Base-by-base conservation (phyloP, 2,329 filamentous ascomycete species). In the Sporothrix pallida region DNA sequence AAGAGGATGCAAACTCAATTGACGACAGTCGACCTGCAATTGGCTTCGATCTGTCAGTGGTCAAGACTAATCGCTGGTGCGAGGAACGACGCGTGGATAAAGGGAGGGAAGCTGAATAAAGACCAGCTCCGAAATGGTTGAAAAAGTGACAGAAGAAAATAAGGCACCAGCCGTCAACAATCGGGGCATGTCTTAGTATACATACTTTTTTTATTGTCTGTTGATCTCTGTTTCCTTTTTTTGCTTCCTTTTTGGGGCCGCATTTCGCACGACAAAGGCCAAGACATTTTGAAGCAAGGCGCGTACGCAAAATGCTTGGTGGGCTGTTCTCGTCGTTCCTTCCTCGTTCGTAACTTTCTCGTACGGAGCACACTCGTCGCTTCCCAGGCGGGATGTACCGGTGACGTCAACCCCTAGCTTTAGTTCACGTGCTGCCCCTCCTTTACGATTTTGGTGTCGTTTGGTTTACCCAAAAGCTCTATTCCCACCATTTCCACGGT, bases 51-150 rank as follows among this genome's bases (percentile, higher is more conserved):
- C 31, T 37, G 31, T 37, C 31, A 5, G 31, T 7, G 42, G 62
- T 26, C 13, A 67, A 48, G 42, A 26, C 42, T 2, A 67, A 48
- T 46, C 42, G 62, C 42, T 26, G 42, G 42, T 48, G 26, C 15
- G 26, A 37, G 26, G n/a, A 13, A 42, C 13, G 15, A 37, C n/a
- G 31, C 31, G 31, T 37, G 31, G 15, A 20, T 31, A 15, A 69
- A 69, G 48, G 67, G 63, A 67, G 5, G 62, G 62, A 68, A 31
- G 65, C 46, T 52, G 65, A 68, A 68, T 48, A 68, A 68, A 31
- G 23, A n/a, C 65, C 60, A 10, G 12, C 17, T 13, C 12, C 6
- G 2, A 52, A 17, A 20, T n/a, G 10, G 20, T 15, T 50, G 6
- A 15, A 48, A 65, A 7, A 65, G 9, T 1, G 13, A n/a, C 1